Percentiles rank a stretch among this genome's conserved stretches.
Evolutionary conservation across 495 filamentous ascomycete genomes (phyloP).

Genomic region (Xylaria palmicola): DNA sequence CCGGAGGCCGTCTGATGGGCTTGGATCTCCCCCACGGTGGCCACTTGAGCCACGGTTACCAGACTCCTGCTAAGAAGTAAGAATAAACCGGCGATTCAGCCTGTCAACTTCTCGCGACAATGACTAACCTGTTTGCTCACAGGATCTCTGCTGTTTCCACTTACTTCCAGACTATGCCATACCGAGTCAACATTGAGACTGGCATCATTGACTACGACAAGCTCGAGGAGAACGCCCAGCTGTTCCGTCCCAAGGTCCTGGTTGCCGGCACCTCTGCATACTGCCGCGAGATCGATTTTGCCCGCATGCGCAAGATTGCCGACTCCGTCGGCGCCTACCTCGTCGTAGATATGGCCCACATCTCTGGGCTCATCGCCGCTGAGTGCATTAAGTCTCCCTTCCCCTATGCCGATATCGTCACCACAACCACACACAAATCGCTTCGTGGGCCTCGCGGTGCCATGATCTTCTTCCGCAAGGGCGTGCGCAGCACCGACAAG

Average conservation of each 20-base stretch:
- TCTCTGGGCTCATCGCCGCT: conserved; percentile 91
- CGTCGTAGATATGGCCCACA: conserved; percentile 97
- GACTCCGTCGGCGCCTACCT: conserved; percentile 94
- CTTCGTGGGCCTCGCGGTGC: conserved; percentile 97
- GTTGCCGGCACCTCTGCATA: conserved; percentile 98
- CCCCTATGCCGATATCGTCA: conserved; percentile 91
- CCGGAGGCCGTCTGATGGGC: conserved; percentile 95
- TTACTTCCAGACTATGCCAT: conserved; percentile 94
- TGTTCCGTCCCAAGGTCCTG: conserved; percentile 94
- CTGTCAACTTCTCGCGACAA: not conserved
- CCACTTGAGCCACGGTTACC: conserved; percentile 97
- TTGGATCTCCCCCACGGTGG: conserved; percentile 96
- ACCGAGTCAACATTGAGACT: conserved; percentile 85
- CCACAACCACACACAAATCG: conserved; percentile 99
- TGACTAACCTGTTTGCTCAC: conserved; percentile 17
- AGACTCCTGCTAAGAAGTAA: conserved; percentile 87
- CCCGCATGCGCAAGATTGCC: conserved; percentile 92
- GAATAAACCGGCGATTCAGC: conserved; percentile 28
- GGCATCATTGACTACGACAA: conserved; percentile 97
- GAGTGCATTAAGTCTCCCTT: conserved; percentile 95
- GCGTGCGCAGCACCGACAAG: conserved; percentile 88
- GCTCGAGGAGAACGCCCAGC: conserved; percentile 85
- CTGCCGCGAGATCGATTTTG: conserved; percentile 97
- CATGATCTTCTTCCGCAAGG: conserved; percentile 99
- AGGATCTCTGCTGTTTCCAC: conserved; percentile 92